These are phyloP conservation scores for Carallia brachiata DNA, from an alignment of 345 rosid genomes.

Conservation along the genomic window DNA sequence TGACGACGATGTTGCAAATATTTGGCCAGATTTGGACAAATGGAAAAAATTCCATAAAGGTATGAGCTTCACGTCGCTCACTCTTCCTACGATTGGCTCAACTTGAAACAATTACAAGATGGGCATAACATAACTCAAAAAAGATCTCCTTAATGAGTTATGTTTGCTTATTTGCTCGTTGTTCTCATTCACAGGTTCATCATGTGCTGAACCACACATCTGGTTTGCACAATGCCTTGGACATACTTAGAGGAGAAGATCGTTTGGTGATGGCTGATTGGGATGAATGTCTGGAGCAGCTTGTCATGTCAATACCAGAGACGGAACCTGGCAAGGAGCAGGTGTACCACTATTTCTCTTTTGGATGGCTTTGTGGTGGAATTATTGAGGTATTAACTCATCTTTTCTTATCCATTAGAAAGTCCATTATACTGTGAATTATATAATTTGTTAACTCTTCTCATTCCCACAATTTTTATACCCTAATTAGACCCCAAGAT, in stretches of 20 bases:
- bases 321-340: conserved; percentile 79
- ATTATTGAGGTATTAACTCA: conserved; percentile 96
- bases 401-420: too few relatives aligned
- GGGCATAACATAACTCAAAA: too few relatives aligned
- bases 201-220: conserved; percentile 97
- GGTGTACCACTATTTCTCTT: conserved; percentile 79
- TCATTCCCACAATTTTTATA: too few relatives aligned
- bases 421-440: too few relatives aligned
- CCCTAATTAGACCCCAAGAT: too few relatives aligned
- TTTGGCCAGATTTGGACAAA: conserved; percentile 82
- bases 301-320: conserved; percentile 65
- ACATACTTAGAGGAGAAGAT: conserved; percentile 53
- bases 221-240: conserved; percentile 83
- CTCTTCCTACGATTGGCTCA: too few relatives aligned
- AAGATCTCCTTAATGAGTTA: too few relatives aligned
- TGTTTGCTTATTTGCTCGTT: conserved; percentile 7
- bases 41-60: conserved; percentile 70
- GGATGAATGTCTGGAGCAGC: conserved; percentile 75
- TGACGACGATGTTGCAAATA: conserved; percentile 65
- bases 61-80: conserved; percentile 14
- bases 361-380: conserved; percentile 96
- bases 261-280: conserved; percentile 61
- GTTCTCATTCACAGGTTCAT: conserved; percentile 55
- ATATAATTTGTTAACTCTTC: too few relatives aligned
- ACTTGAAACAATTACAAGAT: too few relatives aligned